Evolutionary conservation across 2,329 filamentous ascomycete genomes (phyloP).

Genomic region (Coleophoma cylindrospora): DNA sequence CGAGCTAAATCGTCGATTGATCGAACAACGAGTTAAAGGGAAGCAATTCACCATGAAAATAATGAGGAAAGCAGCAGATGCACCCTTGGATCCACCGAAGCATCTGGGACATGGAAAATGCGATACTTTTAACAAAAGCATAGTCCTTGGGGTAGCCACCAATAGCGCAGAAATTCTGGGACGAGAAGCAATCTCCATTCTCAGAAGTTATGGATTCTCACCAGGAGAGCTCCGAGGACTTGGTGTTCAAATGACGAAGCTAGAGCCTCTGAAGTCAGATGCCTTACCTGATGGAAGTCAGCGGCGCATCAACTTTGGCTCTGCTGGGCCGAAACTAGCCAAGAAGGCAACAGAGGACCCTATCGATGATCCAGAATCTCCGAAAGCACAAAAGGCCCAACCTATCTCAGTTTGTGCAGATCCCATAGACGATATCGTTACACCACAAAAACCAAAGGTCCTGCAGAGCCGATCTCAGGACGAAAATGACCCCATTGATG

Average conservation of each 20-base stretch:
- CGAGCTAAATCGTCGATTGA: slow-evolving; percentile 74
- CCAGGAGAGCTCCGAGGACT: slow-evolving; percentile 91
- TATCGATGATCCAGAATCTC: slow-evolving; percentile 46
- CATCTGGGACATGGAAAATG: slow-evolving; percentile 94
- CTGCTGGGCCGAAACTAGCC: slow-evolving; percentile 30
- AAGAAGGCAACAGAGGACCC: slow-evolving; percentile 32
- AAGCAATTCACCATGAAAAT: slow-evolving; percentile 90
- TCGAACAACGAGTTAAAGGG: slow-evolving; percentile 82
- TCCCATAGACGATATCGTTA: slow-evolving; percentile 18
- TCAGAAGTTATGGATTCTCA: slow-evolving; percentile 77
- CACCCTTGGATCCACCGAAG: slow-evolving; percentile 86
- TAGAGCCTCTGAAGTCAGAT: slow-evolving; percentile 71
- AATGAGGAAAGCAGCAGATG: slow-evolving; percentile 81
- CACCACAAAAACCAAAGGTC: slow-evolving; percentile 18
- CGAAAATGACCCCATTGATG: slow-evolving; percentile 45
- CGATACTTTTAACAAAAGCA: slow-evolving; percentile 88
- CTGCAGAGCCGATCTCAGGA: slow-evolving; percentile 3
- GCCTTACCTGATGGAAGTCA: slow-evolving; percentile 68
- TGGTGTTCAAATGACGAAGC: slow-evolving; percentile 88
- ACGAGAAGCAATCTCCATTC: slow-evolving; percentile 78
- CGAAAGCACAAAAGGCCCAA: slow-evolving; percentile 27
- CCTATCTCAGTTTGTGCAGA: slow-evolving; percentile 15
- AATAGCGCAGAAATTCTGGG: slow-evolving; percentile 66
- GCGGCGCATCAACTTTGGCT: slow-evolving; percentile 69
- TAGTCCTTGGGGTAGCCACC: slow-evolving; percentile 77